Conservation (phyloP, 495 filamentous ascomycete genomes). For the Penicillium atrosanguineum region DNA sequence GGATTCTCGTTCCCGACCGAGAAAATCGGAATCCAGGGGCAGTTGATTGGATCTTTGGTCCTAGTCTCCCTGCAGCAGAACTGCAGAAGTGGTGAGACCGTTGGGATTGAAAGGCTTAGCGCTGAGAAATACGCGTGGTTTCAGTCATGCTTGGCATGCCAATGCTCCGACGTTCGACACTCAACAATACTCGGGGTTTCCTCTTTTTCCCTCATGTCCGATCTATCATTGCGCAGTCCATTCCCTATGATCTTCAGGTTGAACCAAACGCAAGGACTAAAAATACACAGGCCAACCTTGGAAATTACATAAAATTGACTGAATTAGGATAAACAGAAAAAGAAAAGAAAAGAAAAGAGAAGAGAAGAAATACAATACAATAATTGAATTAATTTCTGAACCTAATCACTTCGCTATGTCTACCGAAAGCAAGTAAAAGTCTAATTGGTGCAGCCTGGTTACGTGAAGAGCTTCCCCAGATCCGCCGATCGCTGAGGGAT, state of each 20-base stretch:
- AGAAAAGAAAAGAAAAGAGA: too few relatives aligned
- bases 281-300: too few relatives aligned
- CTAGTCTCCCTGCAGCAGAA: neutral
- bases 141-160: neutral
- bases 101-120: slow-evolving; percentile 3
- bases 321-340: too few relatives aligned
- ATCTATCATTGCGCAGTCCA: too few relatives aligned
- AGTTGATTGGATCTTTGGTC: slow-evolving; percentile 4
- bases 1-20: neutral
- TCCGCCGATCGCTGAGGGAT: neutral
- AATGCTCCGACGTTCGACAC: neutral
- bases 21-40: slow-evolving; percentile 2
- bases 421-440: neutral
- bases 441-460: neutral
- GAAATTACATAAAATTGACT: too few relatives aligned
- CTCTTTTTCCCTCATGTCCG: too few relatives aligned
- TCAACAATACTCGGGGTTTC: too few relatives aligned
- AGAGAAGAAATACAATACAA: neutral
- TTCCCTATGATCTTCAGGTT: too few relatives aligned
- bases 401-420: neutral
- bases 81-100: neutral
- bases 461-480: neutral
- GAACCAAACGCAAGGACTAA: too few relatives aligned
- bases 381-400: neutral
- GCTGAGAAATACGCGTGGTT: slow-evolving; percentile 7